These are phyloP conservation scores for Mycena polygramma DNA, from an alignment of 768 basidiomycete species.

Conservation along the genomic window DNA sequence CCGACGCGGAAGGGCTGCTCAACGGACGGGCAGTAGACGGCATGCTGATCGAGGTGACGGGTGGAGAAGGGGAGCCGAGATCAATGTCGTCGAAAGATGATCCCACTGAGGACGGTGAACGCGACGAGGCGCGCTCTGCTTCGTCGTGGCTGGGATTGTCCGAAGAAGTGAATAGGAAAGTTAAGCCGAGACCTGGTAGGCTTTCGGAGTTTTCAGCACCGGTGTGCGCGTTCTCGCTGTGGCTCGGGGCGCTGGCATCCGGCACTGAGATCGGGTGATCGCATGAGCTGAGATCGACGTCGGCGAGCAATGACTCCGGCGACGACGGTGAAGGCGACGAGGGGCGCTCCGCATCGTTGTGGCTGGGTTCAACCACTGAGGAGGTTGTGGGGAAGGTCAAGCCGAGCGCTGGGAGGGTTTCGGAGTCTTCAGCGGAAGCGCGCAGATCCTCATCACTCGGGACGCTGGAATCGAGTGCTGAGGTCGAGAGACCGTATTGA, in stretches of 20 bases:
- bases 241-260: no score
- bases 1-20: background rate
- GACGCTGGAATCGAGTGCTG: no score
- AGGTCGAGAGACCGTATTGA: background rate
- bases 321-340: background rate
- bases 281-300: conserved; percentile 6
- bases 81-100: conserved; percentile 4
- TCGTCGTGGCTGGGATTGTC: background rate
- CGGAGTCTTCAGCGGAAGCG: no score
- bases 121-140: background rate
- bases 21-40: conserved; percentile 8
- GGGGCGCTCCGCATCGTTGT: background rate
- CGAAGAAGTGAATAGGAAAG: background rate
- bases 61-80: conserved; percentile 1
- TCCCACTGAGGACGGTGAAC: background rate
- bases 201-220: background rate
- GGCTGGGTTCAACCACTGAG: background rate
- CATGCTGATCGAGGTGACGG: conserved; percentile 7
- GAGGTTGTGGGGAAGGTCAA: background rate
- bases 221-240: no score
- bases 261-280: no score
- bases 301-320: background rate
- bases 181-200: background rate
- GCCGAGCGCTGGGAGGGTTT: background rate
- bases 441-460: no score